A percentile compares a stretch with the other conserved stretches of the same genome.
Conservation (phyloP, 257 asterid genomes). For the Linderniella brevidens region DNA sequence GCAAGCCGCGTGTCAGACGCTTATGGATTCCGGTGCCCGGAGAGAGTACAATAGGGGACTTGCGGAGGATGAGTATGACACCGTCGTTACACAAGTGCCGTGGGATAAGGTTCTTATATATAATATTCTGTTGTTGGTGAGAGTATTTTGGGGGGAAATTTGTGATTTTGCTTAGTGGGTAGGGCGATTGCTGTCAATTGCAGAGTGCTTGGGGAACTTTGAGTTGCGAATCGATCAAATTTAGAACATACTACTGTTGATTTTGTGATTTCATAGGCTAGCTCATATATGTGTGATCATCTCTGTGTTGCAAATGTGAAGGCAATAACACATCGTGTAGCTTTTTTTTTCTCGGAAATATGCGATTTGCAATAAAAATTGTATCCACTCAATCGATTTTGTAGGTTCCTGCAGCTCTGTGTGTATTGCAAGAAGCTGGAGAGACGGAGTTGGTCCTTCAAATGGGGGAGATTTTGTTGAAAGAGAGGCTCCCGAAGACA, state of each 20-base stretch:
- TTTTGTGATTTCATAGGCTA: too few species aligned
- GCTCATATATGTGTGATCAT: too few species aligned
- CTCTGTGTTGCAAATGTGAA: too few species aligned
- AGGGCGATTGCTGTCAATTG: not conserved
- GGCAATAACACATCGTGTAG: not conserved
- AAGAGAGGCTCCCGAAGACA: constrained; percentile 77
- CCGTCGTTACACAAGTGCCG: constrained; percentile 70
- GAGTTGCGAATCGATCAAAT: too few species aligned
- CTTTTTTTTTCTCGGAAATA: not conserved
- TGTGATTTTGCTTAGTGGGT: not conserved
- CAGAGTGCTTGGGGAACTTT: too few species aligned
- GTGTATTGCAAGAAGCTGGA: constrained; percentile 91
- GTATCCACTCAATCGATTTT: not conserved
- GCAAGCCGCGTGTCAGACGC: constrained; percentile 90
- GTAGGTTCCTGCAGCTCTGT: constrained; percentile 85
- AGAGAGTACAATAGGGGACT: constrained; percentile 78
- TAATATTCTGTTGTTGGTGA: not conserved
- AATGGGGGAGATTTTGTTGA: constrained; percentile 72
- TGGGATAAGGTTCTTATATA: constrained; percentile 63
- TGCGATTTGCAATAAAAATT: not conserved
- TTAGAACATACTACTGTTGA: too few species aligned
- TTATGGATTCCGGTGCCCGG: constrained; percentile 52
- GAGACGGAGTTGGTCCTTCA: constrained; percentile 77
- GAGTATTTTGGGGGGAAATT: not conserved
- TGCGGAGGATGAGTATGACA: constrained; percentile 56